phyloP scores from a whole-genome alignment of 148 eudicot genomes.

The Suaeda aralocaspica region DNA sequence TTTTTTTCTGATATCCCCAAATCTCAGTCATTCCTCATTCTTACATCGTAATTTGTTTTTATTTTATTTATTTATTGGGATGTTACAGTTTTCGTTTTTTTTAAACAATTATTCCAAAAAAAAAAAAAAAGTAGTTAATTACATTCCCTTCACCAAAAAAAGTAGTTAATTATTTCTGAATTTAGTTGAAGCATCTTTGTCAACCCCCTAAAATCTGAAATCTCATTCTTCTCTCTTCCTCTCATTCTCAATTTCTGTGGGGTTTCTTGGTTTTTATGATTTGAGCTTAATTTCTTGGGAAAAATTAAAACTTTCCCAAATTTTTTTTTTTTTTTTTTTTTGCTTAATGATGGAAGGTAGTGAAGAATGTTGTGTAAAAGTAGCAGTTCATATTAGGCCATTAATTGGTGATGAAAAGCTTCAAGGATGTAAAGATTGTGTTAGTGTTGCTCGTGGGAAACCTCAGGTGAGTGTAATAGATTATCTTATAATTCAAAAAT shows the following conservation, averaged over 20 bases:
- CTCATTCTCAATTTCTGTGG: neutral
- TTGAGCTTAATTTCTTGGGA: neutral
- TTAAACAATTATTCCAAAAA: neutral
- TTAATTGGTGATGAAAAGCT: slow-evolving; percentile 85
- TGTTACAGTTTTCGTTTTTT: neutral
- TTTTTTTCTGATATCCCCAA: neutral
- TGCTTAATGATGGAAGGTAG: slow-evolving; percentile 26
- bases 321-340: no score
- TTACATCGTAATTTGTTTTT: neutral
- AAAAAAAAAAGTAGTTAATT: neutral
- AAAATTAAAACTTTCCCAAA: neutral
- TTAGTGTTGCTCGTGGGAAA: slow-evolving; percentile 60
- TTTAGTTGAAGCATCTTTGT: slow-evolving; percentile 14
- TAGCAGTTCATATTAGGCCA: slow-evolving; percentile 87
- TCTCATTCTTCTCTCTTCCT: neutral
- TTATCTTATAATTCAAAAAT: no score
- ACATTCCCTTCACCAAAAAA: no score
- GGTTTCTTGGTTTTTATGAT: neutral
- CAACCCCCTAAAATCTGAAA: neutral
- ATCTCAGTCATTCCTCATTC: neutral
- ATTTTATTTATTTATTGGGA: neutral
- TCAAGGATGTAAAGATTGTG: slow-evolving; percentile 94
- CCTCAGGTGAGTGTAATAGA: no score
- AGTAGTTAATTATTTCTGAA: slow-evolving; percentile 5
- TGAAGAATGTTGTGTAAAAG: slow-evolving; percentile 88